A percentile compares a stretch with the other conserved stretches of the same genome.
phyloP scores from a whole-genome alignment of 164 flowering plant species.

The Umbellularia californica region DNA sequence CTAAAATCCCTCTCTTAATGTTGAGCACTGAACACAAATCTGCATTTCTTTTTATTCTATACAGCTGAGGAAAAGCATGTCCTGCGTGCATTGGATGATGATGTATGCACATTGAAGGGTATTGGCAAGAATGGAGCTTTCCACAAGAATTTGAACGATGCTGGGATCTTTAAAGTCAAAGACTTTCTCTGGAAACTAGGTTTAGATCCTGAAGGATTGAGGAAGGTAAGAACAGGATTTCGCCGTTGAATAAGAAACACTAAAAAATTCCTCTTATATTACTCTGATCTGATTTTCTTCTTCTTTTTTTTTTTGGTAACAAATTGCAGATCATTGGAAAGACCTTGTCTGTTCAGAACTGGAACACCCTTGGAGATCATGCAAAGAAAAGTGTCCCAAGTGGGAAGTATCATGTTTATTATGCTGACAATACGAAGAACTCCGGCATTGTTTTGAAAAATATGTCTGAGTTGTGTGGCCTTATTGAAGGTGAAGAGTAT shows the following conservation, averaged over 20 bases:
- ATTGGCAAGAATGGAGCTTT: slow-evolving; percentile 90
- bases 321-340: slow-evolving; percentile 79
- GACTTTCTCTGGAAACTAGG: slow-evolving; percentile 70
- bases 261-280: neutral
- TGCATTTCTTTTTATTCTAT: neutral
- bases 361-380: slow-evolving; percentile 89
- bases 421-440: slow-evolving; percentile 57
- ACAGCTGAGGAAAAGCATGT: slow-evolving; percentile 88
- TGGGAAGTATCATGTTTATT: slow-evolving; percentile 57
- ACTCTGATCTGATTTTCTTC: neutral
- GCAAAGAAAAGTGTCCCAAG: slow-evolving; percentile 66
- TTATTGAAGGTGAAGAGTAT: slow-evolving; percentile 47
- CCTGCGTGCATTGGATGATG: slow-evolving; percentile 74
- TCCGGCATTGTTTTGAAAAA: slow-evolving; percentile 79
- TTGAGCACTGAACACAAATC: no score
- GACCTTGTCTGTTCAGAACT: slow-evolving; percentile 97
- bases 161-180: slow-evolving; percentile 66
- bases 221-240: slow-evolving; percentile 48
- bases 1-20: neutral
- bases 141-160: slow-evolving; percentile 68
- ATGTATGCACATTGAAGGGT: slow-evolving; percentile 89
- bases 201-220: slow-evolving; percentile 58
- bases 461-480: slow-evolving; percentile 75
- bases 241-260: neutral
- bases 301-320: no score